phyloP scores from a whole-genome alignment of 768 basidiomycete species.

The Serendipita sp. region DNA sequence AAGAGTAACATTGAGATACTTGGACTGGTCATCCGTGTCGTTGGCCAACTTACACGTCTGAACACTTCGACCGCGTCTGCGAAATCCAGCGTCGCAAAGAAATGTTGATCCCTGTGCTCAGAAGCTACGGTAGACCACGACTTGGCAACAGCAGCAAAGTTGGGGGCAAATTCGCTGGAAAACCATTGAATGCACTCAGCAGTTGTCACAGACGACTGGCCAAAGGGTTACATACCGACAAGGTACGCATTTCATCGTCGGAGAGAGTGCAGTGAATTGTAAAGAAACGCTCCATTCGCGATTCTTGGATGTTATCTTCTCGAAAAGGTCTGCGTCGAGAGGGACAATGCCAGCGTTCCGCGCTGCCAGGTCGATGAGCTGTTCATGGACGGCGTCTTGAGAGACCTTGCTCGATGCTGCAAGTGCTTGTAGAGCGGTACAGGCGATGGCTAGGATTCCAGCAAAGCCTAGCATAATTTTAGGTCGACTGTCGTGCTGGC shows the following conservation, averaged over 20 bases:
- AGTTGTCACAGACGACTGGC: background rate
- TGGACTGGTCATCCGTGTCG: background rate
- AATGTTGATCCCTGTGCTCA: slow-evolving; percentile 59
- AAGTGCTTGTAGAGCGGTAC: slow-evolving; percentile 1
- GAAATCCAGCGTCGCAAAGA: slow-evolving; percentile 89
- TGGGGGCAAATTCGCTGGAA: slow-evolving; percentile 67
- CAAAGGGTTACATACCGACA: slow-evolving; percentile 54
- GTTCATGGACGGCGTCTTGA: slow-evolving; percentile 23
- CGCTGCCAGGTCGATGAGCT: slow-evolving; percentile 53
- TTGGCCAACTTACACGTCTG: slow-evolving; percentile 42
- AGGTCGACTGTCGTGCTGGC: background rate
- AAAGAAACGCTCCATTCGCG: slow-evolving; percentile 81
- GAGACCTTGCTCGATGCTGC: slow-evolving; percentile 12
- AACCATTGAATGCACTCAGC: background rate
- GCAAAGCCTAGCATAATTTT: background rate
- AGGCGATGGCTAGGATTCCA: slow-evolving; percentile 4
- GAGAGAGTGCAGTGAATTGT: slow-evolving; percentile 75
- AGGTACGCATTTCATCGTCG: slow-evolving; percentile 69
- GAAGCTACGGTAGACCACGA: slow-evolving; percentile 57
- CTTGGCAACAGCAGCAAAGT: slow-evolving; percentile 64
- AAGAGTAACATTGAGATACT: background rate
- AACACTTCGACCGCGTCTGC: slow-evolving; percentile 60
- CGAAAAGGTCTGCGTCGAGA: slow-evolving; percentile 59
- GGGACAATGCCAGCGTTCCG: slow-evolving; percentile 65
- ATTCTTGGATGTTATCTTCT: slow-evolving; percentile 54